Base-by-base conservation (phyloP, 768 basidiomycete genomes). In the Suillus decipiens region DNA sequence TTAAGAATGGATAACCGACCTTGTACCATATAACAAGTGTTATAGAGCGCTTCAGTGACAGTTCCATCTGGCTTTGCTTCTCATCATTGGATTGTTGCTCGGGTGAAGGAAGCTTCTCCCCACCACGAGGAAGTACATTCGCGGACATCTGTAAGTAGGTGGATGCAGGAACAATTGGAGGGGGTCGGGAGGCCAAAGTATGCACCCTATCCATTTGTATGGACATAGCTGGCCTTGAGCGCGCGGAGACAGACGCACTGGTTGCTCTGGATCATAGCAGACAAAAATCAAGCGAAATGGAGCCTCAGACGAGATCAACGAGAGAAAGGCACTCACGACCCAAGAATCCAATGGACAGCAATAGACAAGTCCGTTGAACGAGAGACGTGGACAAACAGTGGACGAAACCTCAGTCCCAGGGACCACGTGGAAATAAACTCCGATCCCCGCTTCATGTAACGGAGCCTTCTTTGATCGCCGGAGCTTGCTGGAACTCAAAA, bases 1-100 rank as follows among this genome's bases (percentile, higher is more conserved):
- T 58, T 60, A 34, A 42, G 39, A 14, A 54, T 61, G n/a, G 10
- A 1, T 1, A 42, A 64, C 73, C 66, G 64, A 86, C 85, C 77
- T 87, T 85, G 76, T 88, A 88, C 88, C 88, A 89, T 63, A 89
- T 83, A 59, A 89, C 81, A 63, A 89, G 80, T 1, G 86, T 89
- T 10, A 88, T 81, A 6, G 87, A 84, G 39, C 86, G 81, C 62
- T 76, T 81, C 57, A 79, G 72, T 11, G 80, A 73, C 28, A 78
- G 77, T 60, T 76, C 75, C 63, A 76, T 66, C 67, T 79, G 73
- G 14, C 64, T 68, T 14, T 73, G 74, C 17, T 66, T 69, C 62
- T 76, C 71, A 41, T 74, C 64, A 34, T 42, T 34, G 36, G 31
- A 15, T 14, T 36, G 41, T 62, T 62, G 51, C 28, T 63, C 64